Conservation (phyloP, 2,329 filamentous ascomycete genomes). For the Colletotrichum godetiae region DNA sequence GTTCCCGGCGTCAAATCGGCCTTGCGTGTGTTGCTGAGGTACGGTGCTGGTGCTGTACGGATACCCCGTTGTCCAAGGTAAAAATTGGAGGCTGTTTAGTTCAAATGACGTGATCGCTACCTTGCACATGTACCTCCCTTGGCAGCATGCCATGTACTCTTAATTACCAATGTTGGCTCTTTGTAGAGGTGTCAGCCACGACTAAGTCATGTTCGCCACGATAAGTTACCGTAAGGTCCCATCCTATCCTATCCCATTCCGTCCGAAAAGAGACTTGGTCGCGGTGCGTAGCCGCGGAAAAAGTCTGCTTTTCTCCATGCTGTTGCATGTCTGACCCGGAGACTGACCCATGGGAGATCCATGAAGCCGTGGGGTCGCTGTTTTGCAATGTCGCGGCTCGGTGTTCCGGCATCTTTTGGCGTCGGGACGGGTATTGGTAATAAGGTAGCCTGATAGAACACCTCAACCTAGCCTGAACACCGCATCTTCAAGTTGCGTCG, state of each 20-base stretch:
- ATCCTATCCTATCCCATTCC: slow-evolving; percentile 9
- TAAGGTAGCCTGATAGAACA: neutral
- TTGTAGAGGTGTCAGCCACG: slow-evolving; percentile 1
- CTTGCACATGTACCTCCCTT: slow-evolving; percentile 34
- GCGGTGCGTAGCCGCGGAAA: slow-evolving; percentile 20
- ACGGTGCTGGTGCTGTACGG: neutral
- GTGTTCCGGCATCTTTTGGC: slow-evolving; percentile 28
- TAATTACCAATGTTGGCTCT: neutral
- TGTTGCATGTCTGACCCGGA: slow-evolving; percentile 24
- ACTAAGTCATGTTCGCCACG: slow-evolving; percentile 35
- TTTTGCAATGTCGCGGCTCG: slow-evolving; percentile 25
- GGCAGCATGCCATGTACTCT: slow-evolving; percentile 4
- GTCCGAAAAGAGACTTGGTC: slow-evolving; percentile 16
- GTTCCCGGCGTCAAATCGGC: slow-evolving; percentile 34
- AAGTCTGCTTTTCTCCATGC: slow-evolving; percentile 21
- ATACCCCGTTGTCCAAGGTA: slow-evolving; percentile 28
- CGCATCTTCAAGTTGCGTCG: neutral
- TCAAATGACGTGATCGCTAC: slow-evolving; percentile 41
- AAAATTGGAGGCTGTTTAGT: slow-evolving; percentile 37
- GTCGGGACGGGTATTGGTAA: slow-evolving; percentile 24
- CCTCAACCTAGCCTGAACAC: neutral
- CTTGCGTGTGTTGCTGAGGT: slow-evolving; percentile 4
- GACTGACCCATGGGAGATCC: slow-evolving; percentile 33
- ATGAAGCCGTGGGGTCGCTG: slow-evolving; percentile 30
- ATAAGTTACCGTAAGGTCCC: slow-evolving; percentile 24